Base-by-base conservation (phyloP, 495 filamentous ascomycete species). In the Trichoderma virens region DNA sequence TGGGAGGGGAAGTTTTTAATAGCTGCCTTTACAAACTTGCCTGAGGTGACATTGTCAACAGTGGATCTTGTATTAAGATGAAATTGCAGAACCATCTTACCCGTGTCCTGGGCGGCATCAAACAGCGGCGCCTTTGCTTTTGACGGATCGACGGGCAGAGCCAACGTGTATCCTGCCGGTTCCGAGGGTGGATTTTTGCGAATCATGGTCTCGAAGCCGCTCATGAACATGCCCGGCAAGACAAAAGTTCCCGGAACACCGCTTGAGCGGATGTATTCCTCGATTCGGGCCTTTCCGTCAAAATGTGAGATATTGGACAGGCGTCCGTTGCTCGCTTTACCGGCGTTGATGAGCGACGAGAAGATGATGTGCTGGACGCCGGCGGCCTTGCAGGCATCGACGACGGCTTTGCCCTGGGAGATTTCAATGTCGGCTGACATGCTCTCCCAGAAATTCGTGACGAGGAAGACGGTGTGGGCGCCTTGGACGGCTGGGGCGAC, bases 141-240 rank as follows among this genome's bases (percentile, higher is more conserved):
- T 8, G 32, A 35, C 39, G 7, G 14, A 18, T 56, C 51, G 60
- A 81, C 69, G 7, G 83, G 78, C 32, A 84, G 64, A 7, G 68
- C 67, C n/a, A 85, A 63, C 25, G 76, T 75, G 69, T 75, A 81
- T 38, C 67, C 67, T 25, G 32, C 62, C 35, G 69, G 63, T 32
- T 72, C 73, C n/a, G 43, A 47, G 18, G 18, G 18, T 8, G 43
- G 43, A 27, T 71, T 70, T 31, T 71, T 72, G n/a, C 62, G 67
- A 25, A 67, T 67, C 64, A 73, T 71, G 63, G 67, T 70, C 14
- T 62, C 62, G 31, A 79, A 59, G 67, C 84, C 85, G 65, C 74
- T 74, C 85, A 86, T 87, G 75, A 81, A 88, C 67, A 79, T 80
- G 16, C 82, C 86, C 3, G 83, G 78, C 41, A 83, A 67, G 67